Evolutionary conservation across 176 grass and related monocot genomes (phyloP).

Genomic region (Miscanthus lutarioriparius): DNA sequence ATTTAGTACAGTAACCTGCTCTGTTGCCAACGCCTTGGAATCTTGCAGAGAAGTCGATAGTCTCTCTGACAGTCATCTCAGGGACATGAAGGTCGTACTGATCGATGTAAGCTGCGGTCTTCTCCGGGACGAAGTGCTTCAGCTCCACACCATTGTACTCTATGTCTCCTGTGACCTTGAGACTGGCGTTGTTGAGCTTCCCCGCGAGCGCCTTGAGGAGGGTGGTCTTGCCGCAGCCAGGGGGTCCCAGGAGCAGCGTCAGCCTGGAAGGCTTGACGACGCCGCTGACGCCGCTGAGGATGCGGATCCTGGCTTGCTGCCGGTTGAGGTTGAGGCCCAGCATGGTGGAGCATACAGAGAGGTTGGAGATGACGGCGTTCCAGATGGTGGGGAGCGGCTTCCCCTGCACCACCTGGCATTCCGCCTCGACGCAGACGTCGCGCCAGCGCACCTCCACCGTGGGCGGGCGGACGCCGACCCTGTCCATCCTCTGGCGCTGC

Average conservation of each 20-base stretch:
- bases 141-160: conserved; percentile 64
- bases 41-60: conserved; percentile 68
- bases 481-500: conserved; percentile 71
- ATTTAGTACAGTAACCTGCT: not conserved
- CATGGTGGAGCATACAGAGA: conserved; percentile 10
- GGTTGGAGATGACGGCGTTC: conserved; percentile 38
- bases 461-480: conserved; percentile 55
- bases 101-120: conserved; percentile 70
- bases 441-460: conserved; percentile 64
- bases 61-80: conserved; percentile 80
- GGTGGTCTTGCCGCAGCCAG: conserved; percentile 76
- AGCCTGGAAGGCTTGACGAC: conserved; percentile 54
- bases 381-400: conserved; percentile 60
- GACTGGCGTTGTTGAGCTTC: conserved; percentile 57
- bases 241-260: conserved; percentile 78
- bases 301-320: conserved; percentile 48
- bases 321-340: not conserved
- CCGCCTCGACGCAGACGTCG: conserved; percentile 46
- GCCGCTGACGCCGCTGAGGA: conserved; percentile 34
- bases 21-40: conserved; percentile 45
- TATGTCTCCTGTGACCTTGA: conserved; percentile 55
- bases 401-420: conserved; percentile 57
- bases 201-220: conserved; percentile 66
- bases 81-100: conserved; percentile 65
- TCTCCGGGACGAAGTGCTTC: conserved; percentile 62